These are phyloP conservation scores for Fistulifera solaris DNA, from an alignment of 108 stramenopile genomes.

Conservation along the genomic window DNA sequence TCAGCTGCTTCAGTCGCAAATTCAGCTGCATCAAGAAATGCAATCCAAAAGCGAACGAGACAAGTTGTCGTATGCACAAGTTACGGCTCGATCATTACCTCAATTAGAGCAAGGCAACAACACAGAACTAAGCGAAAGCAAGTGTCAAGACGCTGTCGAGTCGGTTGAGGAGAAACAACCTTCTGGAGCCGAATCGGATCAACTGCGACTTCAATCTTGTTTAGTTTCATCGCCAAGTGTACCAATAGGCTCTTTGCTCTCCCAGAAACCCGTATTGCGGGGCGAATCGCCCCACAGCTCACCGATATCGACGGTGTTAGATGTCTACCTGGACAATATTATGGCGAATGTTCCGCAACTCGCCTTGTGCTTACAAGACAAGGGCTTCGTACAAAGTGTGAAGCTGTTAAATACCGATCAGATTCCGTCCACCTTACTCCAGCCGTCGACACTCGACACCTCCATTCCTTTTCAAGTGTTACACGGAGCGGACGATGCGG, in stretches of 20 bases:
- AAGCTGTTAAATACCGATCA: conserved; percentile 64
- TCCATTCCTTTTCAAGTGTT: conserved; percentile 21
- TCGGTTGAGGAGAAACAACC: conserved; percentile 1
- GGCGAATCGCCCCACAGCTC: conserved; percentile 18
- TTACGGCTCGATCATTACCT: background rate
- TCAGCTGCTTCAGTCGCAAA: conserved; percentile 22
- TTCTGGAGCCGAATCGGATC: conserved; percentile 24
- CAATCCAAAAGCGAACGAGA: conserved; percentile 14
- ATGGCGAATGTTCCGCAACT: conserved; percentile 86
- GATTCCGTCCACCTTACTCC: conserved; percentile 65
- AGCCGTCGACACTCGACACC: conserved; percentile 55
- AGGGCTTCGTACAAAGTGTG: conserved; percentile 73
- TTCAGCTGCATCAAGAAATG: conserved; percentile 11
- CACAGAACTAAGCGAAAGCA: conserved; percentile 1
- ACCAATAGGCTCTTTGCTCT: conserved; percentile 21
- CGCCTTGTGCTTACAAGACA: conserved; percentile 68
- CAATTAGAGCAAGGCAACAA: background rate
- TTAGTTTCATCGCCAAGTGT: conserved; percentile 43
- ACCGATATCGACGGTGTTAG: conserved; percentile 58
- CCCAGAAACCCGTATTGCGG: background rate
- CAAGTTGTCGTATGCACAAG: conserved; percentile 4
- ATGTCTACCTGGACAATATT: conserved; percentile 79
- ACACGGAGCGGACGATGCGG: conserved; percentile 5
- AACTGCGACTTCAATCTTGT: conserved; percentile 56
- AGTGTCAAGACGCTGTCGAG: background rate